Conservation (phyloP, 495 filamentous ascomycete genomes). For the Hypoxylon subgilvum region DNA sequence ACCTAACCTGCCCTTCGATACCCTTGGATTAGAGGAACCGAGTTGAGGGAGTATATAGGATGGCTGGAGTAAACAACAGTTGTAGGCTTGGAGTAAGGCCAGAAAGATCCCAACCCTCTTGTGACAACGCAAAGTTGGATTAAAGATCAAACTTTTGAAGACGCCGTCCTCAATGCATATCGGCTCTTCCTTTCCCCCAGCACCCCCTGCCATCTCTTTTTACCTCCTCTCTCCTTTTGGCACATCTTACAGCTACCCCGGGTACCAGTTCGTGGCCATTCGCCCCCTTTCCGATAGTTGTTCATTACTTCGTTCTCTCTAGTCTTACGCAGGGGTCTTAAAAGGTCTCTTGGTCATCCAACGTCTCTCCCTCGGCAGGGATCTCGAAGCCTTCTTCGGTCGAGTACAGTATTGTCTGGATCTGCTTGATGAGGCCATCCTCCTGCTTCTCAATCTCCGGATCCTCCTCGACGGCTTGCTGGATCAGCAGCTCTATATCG, state of each 20-base stretch:
- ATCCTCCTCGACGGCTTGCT: slow-evolving; percentile 87
- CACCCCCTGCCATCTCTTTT: slow-evolving; percentile 8
- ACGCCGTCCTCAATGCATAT: slow-evolving; percentile 16
- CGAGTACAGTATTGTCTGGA: slow-evolving; percentile 95
- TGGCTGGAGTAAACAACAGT: slow-evolving; percentile 14
- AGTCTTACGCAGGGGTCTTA: slow-evolving; percentile 42
- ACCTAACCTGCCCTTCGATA: too few relatives aligned
- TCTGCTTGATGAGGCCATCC: slow-evolving; percentile 86
- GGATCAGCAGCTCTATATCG: slow-evolving; percentile 92
- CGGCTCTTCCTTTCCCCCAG: slow-evolving; percentile 1
- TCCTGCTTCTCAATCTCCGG: slow-evolving; percentile 92
- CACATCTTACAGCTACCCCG: slow-evolving; percentile 28
- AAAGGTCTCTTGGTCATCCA: slow-evolving; percentile 80
- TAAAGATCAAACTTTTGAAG: slow-evolving; percentile 1
- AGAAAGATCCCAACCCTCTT: slow-evolving; percentile 2
- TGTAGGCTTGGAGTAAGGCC: slow-evolving; percentile 3
- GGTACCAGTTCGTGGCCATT: slow-evolving; percentile 28
- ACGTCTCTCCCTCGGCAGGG: slow-evolving; percentile 67
- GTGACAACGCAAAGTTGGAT: slow-evolving; percentile 17
- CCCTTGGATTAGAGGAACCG: background rate
- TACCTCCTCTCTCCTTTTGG: slow-evolving; percentile 18
- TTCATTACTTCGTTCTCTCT: slow-evolving; percentile 25
- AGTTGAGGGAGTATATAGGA: slow-evolving; percentile 13
- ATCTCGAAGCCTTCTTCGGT: slow-evolving; percentile 93
- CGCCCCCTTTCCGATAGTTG: slow-evolving; percentile 3